Evolutionary conservation across 257 asterid species (phyloP).

Genomic region (Solanum arcanum): DNA sequence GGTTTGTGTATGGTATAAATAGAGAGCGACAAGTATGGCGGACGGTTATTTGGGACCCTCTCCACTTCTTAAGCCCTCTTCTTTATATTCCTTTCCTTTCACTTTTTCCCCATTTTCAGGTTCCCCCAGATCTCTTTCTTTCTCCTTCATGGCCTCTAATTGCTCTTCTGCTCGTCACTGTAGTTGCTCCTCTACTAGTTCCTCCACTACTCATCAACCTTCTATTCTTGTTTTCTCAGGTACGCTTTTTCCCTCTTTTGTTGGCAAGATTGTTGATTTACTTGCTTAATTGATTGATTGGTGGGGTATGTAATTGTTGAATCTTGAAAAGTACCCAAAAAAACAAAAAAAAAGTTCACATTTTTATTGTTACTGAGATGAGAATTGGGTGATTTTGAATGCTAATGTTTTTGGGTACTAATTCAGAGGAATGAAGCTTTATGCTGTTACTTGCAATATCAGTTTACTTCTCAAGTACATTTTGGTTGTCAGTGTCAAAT

Average conservation of each 20-base stretch:
- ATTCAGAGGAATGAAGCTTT: neutral
- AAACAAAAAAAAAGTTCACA: neutral
- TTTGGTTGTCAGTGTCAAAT: neutral
- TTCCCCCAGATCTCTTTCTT: slow-evolving; percentile 2
- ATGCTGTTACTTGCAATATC: neutral
- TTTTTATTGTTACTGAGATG: neutral
- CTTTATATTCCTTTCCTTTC: slow-evolving; percentile 6
- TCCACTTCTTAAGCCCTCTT: slow-evolving; percentile 14
- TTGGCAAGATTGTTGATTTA: neutral
- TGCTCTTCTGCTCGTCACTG: slow-evolving; percentile 1
- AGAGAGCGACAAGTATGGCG: slow-evolving; percentile 40
- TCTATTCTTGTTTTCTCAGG: slow-evolving; percentile 90
- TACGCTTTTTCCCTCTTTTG: neutral
- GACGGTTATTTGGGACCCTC: slow-evolving; percentile 61
- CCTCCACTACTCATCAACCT: slow-evolving; percentile 27
- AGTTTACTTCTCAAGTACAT: neutral
- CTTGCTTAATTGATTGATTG: neutral
- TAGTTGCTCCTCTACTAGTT: slow-evolving; percentile 2
- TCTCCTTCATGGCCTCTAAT: slow-evolving; percentile 31
- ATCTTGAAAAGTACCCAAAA: neutral
- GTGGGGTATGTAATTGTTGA: neutral
- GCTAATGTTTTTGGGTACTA: neutral
- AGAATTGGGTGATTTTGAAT: neutral
- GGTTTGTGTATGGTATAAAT: neutral
- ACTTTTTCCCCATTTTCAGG: slow-evolving; percentile 7